Base-by-base conservation (phyloP, 140 eudicot species). In the Oenanthe javanica region DNA sequence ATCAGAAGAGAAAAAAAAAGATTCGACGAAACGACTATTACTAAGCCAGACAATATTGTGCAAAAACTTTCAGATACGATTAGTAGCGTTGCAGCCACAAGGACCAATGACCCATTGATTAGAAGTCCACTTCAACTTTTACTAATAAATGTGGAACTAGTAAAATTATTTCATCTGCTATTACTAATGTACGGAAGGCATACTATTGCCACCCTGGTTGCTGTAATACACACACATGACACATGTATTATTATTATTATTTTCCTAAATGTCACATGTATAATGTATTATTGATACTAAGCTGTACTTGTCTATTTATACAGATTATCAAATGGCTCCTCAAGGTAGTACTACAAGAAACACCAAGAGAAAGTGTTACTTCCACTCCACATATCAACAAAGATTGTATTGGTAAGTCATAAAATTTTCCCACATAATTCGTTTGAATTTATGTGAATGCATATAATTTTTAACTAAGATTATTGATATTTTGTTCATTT, bases 281-380 rank as follows among this genome's bases (percentile, higher is more conserved):
- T 2, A 36, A 36, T 36, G 46, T 43, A 43, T 43, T 27, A 67
- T 67, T 27, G 74, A 67, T 10, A 67, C 12, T 67, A 67, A 25
- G 21, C 40, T 67, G n/a, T 40, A 7, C 48, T 31, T 71, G 27
- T 71, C 48, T 71, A 40, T 71, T 16, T 72, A 72, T 72, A 36
- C 78, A 74, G 78, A 47, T 74, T 51, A 21, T 74, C 52, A 46
- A 47, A 16, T 74, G 78, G 78, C 78, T 74, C 42, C 59, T 46
- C 57, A 74, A 74, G 42, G 38, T 47, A 47, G 78, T 51, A 74
- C n/a, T 51, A 74, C n/a, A 38, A 10, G 78, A 74, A 74, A 42
- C 55, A 23, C 59, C 31, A 23, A n/a, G 59, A 25, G 40, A 74
- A 23, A 74, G 18, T 1, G 36, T 74, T 74, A 2, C 59, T 6